Conservation (phyloP, 495 filamentous ascomycete species). For the Lasiosphaeria miniovina region DNA sequence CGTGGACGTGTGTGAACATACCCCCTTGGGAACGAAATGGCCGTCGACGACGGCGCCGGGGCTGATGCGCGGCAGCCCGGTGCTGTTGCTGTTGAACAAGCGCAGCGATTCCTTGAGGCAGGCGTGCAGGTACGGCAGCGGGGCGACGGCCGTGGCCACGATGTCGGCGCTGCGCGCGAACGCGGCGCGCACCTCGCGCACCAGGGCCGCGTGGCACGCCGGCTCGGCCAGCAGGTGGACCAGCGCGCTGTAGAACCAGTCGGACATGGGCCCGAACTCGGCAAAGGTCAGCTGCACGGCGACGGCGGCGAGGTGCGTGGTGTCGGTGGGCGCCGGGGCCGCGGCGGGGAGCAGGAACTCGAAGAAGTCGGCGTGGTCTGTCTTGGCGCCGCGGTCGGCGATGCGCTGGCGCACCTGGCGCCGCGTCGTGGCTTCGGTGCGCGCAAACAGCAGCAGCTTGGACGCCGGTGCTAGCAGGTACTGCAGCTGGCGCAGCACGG, state of each 20-base stretch:
- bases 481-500: not conserved
- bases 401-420: too few relatives aligned
- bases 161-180: slow-evolving; percentile 1
- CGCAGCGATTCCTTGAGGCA: not conserved
- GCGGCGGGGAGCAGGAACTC: not conserved
- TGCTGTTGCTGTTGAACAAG: not conserved
- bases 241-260: not conserved
- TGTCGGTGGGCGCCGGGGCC: not conserved
- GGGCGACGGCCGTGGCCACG: not conserved
- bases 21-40: not conserved
- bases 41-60: slow-evolving; percentile 3
- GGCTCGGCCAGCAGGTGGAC: not conserved
- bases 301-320: not conserved
- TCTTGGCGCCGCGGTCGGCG: not conserved
- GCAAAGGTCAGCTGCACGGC: not conserved
- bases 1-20: not conserved
- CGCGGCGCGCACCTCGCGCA: not conserved
- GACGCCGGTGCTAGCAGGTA: not conserved
- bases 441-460: not conserved
- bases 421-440: too few relatives aligned
- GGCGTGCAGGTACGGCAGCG: not conserved
- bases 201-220: not conserved
- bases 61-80: slow-evolving; percentile 1
- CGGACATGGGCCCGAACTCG: not conserved
- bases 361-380: slow-evolving; percentile 1